These are phyloP conservation scores for Ophioceras dolichostomum DNA, from an alignment of 2,329 filamentous ascomycete species.

Conservation along the genomic window DNA sequence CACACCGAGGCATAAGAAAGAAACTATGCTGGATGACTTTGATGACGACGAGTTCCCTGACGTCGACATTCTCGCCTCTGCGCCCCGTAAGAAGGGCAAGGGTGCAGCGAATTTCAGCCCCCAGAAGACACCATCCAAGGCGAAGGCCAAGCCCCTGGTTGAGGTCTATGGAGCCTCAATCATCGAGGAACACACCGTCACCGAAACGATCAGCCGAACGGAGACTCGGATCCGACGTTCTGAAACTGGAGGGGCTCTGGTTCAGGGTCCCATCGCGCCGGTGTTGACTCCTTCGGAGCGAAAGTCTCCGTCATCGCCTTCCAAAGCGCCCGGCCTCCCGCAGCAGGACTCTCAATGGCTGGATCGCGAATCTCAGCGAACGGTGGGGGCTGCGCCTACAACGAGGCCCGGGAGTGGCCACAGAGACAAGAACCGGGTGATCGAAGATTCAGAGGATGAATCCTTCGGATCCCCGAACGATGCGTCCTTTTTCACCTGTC, in stretches of 20 bases:
- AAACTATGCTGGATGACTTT: slow-evolving; percentile 5
- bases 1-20: slow-evolving; percentile 6
- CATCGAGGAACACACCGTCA: slow-evolving; percentile 10
- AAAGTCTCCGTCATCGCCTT: no score
- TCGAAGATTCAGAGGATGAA: slow-evolving; percentile 47
- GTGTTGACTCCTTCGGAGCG: no score
- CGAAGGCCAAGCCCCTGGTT: no score
- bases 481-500: slow-evolving; percentile 14
- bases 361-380: no score
- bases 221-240: slow-evolving; percentile 8
- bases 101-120: neutral
- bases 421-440: no score
- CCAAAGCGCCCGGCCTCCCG: no score
- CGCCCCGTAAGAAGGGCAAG: slow-evolving; percentile 14
- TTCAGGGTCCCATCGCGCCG: no score
- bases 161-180: slow-evolving; percentile 5
- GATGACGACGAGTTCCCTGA: slow-evolving; percentile 36
- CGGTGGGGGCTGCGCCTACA: no score
- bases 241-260: no score
- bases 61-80: slow-evolving; percentile 32
- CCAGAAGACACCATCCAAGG: neutral
- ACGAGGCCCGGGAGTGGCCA: no score
- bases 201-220: slow-evolving; percentile 10
- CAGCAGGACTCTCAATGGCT: no score
- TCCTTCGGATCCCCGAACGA: slow-evolving; percentile 29